Evolutionary conservation across 441 rosid genomes (phyloP).

Genomic region (Flueggea neowawraea): DNA sequence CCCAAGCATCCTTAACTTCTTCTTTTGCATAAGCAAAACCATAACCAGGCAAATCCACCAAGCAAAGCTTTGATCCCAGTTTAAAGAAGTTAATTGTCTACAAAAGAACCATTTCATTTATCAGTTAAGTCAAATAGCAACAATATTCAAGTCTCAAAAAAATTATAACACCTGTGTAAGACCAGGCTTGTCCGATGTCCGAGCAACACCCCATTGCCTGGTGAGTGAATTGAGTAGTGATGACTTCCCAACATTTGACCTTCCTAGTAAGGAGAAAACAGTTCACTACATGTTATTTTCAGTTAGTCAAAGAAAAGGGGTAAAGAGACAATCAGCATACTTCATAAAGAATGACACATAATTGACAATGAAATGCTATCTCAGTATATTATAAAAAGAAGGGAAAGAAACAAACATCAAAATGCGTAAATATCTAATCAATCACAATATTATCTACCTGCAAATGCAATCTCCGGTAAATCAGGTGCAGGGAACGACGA

Average conservation of each 20-base stretch:
- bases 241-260: constrained; percentile 98
- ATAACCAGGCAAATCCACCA: constrained; percentile 97
- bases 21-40: constrained; percentile 98
- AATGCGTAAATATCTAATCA: no score
- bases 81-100: constrained; percentile 92
- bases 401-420: no score
- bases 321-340: no score
- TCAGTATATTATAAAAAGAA: no score
- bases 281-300: constrained; percentile 5
- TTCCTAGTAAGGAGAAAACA: constrained; percentile 44
- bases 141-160: background rate
- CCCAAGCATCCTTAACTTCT: constrained; percentile 97
- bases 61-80: constrained; percentile 67
- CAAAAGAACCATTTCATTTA: constrained; percentile 25
- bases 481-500: constrained; percentile 83
- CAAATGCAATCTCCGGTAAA: constrained; percentile 92
- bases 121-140: constrained; percentile 13
- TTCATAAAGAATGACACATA: background rate
- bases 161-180: constrained; percentile 72
- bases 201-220: constrained; percentile 95
- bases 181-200: constrained; percentile 98
- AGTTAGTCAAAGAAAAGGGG: background rate
- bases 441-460: constrained; percentile 70
- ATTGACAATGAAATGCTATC: no score
- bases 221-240: constrained; percentile 86